A percentile compares a stretch with the other conserved stretches of the same genome.
Evolutionary conservation across 495 filamentous ascomycete genomes (phyloP).

Genomic region (Podospora pseudopauciseta): DNA sequence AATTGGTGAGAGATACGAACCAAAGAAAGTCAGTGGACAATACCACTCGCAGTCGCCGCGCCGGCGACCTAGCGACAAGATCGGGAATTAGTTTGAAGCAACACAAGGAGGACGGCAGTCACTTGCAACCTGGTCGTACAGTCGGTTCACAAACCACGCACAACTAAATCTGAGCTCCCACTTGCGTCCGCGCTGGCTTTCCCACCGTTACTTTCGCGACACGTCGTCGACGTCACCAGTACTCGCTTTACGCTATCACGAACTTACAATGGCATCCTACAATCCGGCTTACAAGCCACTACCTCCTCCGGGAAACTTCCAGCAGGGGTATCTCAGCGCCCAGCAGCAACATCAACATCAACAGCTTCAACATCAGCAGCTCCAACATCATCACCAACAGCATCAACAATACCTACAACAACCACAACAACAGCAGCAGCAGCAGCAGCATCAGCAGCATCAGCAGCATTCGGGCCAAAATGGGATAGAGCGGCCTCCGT

Average conservation of each 20-base stretch:
- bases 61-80: not conserved
- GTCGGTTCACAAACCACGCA: not conserved
- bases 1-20: not conserved
- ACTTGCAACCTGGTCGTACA: not conserved
- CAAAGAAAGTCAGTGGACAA: not conserved
- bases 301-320: conserved; percentile 26
- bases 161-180: not conserved
- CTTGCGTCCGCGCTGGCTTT: not conserved
- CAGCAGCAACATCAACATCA: conserved; percentile 16
- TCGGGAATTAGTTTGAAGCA: not conserved
- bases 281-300: conserved; percentile 26
- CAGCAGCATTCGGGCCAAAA: conserved; percentile 19
- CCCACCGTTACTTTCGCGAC: not conserved
- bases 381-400: conserved; percentile 15
- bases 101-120: not conserved
- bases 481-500: conserved; percentile 31
- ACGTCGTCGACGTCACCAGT: not conserved
- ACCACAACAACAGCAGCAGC: conserved; percentile 19
- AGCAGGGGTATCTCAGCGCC: conserved; percentile 14
- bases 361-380: conserved; percentile 17
- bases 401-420: conserved; percentile 21
- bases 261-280: conserved; percentile 39
- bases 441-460: conserved; percentile 16
- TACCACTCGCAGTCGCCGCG: not conserved
- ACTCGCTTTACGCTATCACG: conserved; percentile 14